Evolutionary conservation across 306 rosid genomes (phyloP), one percentile per base, ranked within the genome.

Genomic region (Quercus robur): DNA sequence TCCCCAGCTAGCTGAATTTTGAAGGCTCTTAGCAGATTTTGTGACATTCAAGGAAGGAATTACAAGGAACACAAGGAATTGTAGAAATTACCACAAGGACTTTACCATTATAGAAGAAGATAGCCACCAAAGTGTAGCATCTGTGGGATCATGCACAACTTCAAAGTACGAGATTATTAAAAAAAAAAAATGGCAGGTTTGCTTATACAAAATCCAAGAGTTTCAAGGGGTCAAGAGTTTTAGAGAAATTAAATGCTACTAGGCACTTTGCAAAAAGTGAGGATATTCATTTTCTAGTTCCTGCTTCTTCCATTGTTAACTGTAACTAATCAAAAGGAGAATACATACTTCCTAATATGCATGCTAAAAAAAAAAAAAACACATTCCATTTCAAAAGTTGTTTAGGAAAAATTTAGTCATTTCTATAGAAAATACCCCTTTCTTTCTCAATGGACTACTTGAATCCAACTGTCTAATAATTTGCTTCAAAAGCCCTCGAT

Each of bases 401-500:
- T 14, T 71, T 21, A 62, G 62, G 69, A 72, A 77, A 77, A 75
- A 49, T 15, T 26, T 9, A 73, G 61, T 56, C 57, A 20, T 49
- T 76, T 61, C 71, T 54, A 72, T 78, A 17, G 31, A 15, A 81
- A 94, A 81, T 92, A 94, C 99, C 93, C 99, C 95, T 85, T 90
- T 94, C 90, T 88, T 92, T 75, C 99, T 87, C 84, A 94, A 75
- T n/a, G 71, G 83, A 82, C 92, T 93, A 72, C 73, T 84, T 61
- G 97, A 92, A 81, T 94, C 97, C 38, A 84, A 93, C 84, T 94
- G 94, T 78, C 97, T 87, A 71, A 91, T 84, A 67, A 94, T 94
- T 85, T 90, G 94, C 90, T 89, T 94, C 30, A 94, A 80, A 81
- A 94, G 97, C 78, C 90, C 91, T 49, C 92, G 86, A 71, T 85